These are phyloP conservation scores for Aspergillus flavus DNA, from an alignment of 2,329 filamentous ascomycete species.

Conservation along the genomic window DNA sequence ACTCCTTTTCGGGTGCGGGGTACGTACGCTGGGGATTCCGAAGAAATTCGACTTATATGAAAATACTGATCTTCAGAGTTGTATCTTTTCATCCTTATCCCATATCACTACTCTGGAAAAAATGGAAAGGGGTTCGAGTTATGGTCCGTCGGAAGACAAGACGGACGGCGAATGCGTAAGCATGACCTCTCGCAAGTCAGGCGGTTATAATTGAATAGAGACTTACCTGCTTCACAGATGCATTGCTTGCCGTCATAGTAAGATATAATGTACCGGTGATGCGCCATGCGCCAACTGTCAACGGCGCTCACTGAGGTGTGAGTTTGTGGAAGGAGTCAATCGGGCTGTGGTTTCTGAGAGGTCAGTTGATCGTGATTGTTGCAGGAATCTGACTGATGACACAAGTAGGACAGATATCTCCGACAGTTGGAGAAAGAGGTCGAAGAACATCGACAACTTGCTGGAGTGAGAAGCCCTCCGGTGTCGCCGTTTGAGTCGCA, in stretches of 20 bases:
- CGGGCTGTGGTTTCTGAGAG: neutral
- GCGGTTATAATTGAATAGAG: neutral
- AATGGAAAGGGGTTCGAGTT: neutral
- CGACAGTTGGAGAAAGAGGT: neutral
- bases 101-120: neutral
- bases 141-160: neutral
- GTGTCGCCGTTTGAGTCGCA: neutral
- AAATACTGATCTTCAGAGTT: neutral
- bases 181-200: neutral
- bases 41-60: too few relatives aligned
- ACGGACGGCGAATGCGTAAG: neutral
- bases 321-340: neutral
- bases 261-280: neutral
- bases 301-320: neutral
- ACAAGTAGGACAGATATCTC: neutral
- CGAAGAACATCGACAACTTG: neutral
- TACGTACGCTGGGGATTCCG: neutral
- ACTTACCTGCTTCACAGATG: neutral
- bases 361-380: neutral
- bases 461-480: neutral
- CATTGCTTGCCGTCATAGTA: neutral
- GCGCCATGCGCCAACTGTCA: neutral
- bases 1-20: neutral
- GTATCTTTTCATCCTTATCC: neutral
- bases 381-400: neutral